phyloP scores from a whole-genome alignment of 441 rosid genomes.

The Adansonia gregorii region DNA sequence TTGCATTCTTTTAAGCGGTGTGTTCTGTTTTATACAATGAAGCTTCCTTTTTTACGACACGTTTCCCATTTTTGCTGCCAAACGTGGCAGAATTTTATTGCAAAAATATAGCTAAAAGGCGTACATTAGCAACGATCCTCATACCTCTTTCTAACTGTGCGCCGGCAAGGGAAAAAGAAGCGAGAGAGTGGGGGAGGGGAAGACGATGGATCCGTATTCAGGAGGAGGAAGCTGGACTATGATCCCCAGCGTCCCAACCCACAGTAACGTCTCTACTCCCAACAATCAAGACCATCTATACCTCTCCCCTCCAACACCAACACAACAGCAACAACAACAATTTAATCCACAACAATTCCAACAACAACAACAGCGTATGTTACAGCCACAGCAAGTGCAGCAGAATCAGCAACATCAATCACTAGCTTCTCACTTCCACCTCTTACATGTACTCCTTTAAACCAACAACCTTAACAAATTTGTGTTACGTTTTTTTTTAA shows the following conservation, averaged over 20 bases:
- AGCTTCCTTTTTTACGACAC: not conserved
- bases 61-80: not conserved
- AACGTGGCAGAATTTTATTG: conserved; percentile 16
- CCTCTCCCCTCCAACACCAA: conserved; percentile 47
- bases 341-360: conserved; percentile 48
- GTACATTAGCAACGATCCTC: conserved; percentile 2
- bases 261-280: conserved; percentile 60
- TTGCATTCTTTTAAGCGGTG: too few species aligned
- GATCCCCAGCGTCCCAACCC: conserved; percentile 66
- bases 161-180: not conserved
- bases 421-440: conserved; percentile 88
- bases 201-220: conserved; percentile 54
- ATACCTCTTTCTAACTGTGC: not conserved
- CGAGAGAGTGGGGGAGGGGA: not conserved
- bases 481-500: not conserved
- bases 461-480: conserved; percentile 7
- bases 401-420: conserved; percentile 81
- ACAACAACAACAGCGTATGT: conserved; percentile 39
- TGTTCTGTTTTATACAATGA: too few species aligned
- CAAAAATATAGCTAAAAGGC: not conserved
- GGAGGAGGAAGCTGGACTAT: conserved; percentile 70
- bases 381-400: conserved; percentile 43
- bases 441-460: conserved; percentile 51
- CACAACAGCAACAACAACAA: conserved; percentile 38
- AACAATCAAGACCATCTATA: conserved; percentile 70